Base-by-base conservation (phyloP, 106 monocot genomes). In the Acanthochlamys bracteata region DNA sequence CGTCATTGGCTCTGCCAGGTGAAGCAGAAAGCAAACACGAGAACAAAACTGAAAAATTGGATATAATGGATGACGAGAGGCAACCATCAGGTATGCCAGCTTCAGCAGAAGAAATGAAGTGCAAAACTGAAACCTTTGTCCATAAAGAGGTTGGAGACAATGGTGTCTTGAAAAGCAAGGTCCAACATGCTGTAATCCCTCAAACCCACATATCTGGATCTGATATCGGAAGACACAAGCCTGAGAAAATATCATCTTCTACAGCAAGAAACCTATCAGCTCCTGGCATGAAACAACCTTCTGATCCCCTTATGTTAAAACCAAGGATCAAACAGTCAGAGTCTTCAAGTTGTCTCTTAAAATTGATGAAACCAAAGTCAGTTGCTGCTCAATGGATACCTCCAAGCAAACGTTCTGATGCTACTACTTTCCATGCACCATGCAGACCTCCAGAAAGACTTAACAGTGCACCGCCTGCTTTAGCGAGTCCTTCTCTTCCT, bases 391-490 rank as follows among this genome's bases (percentile, higher is more conserved):
- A 60, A 19, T 67, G 71, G 71, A 71, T 60, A 3, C 55, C 77
- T 63, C 25, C 56, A 26, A 74, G 58, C 39, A 77, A 74, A 51
- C 39, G 60, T 39, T 74, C 82, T 67, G 64, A 71, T 79, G 71
- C 69, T 59, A 45, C 40, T 61, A 60, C 47, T 64, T 41, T 68
- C 20, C 57, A 79, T 55, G 24, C 60, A 4, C 78, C 63, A 64
- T 67, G 61, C 20, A 55, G 72, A 65, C 78, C 68, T 40, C 64
- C 59, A 45, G 61, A 64, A 47, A 73, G 64, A 69, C 70, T 61
- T 46, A 74, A 79, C 42, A 79, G 74, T 66, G 26, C 74, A 27
- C 74, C 79, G 24, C 64, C 75, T 53, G 71, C 66, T 71, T 61
- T 75, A 42, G 71, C 61, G 33, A 69, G 25, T 40, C 4, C 53